These are phyloP conservation scores for Colletotrichum brevisporum DNA, from an alignment of 2,329 filamentous ascomycete genomes.

Conservation along the genomic window DNA sequence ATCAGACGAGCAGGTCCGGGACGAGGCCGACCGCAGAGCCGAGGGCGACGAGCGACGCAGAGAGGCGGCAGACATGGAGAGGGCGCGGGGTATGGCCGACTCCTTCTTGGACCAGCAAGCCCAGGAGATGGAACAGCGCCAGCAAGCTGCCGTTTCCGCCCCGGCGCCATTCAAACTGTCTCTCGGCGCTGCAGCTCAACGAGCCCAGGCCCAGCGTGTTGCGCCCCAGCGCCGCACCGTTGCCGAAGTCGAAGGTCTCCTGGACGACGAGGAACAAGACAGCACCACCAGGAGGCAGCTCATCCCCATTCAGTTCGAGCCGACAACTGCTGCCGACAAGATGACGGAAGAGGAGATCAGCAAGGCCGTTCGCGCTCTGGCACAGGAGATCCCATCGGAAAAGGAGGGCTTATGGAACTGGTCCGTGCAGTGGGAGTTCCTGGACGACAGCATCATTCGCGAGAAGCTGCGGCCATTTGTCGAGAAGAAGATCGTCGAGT, in stretches of 20 bases:
- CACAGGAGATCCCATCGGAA: constrained; percentile 90
- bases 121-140: constrained; percentile 76
- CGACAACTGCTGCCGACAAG: constrained; percentile 72
- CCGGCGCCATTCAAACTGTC: constrained; percentile 93
- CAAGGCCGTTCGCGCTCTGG: constrained; percentile 84
- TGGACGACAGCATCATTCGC: constrained; percentile 84
- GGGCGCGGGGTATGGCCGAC: constrained; percentile 87
- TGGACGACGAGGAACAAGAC: constrained; percentile 95
- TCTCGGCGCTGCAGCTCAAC: constrained; percentile 89
- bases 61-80: constrained; percentile 79
- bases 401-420: constrained; percentile 92
- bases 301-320: constrained; percentile 86
- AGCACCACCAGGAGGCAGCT: constrained; percentile 79
- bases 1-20: constrained; percentile 79
- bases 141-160: constrained; percentile 51
- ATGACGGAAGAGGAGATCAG: constrained; percentile 91
- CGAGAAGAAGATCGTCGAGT: constrained; percentile 98
- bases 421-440: constrained; percentile 91
- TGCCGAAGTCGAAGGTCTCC: constrained; percentile 91
- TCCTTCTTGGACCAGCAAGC: constrained; percentile 90
- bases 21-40: constrained; percentile 84
- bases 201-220: constrained; percentile 68
- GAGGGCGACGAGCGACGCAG: constrained; percentile 83
- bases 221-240: constrained; percentile 80
- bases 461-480: constrained; percentile 95